Conservation (phyloP, 2,329 filamentous ascomycete genomes). For the Colletotrichum graminicola region DNA sequence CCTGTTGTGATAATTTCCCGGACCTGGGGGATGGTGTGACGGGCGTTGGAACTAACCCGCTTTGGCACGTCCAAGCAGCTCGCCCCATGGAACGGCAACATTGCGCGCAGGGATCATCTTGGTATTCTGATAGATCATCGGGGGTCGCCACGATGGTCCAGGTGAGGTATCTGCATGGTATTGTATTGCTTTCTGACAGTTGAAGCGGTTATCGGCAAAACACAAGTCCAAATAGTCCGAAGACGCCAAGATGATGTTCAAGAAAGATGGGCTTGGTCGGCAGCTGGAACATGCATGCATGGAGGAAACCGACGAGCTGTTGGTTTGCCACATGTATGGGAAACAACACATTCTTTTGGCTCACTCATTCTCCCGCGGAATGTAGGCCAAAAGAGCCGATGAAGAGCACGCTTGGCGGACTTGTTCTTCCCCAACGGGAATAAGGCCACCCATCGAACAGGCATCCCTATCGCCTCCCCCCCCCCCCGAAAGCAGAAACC, state of each 20-base stretch:
- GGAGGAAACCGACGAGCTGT: neutral
- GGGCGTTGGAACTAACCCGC: constrained; percentile 34
- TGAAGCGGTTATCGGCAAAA: constrained; percentile 4
- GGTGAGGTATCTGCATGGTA: neutral
- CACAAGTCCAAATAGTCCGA: neutral
- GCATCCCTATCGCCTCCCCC: constrained; percentile 14
- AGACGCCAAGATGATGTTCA: neutral
- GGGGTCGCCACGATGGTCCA: neutral
- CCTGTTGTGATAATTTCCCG: constrained; percentile 42
- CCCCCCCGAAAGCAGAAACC: neutral
- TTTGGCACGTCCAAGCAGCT: constrained; percentile 41
- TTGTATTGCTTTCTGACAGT: neutral
- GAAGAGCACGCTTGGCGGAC: constrained; percentile 17
- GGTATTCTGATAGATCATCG: neutral
- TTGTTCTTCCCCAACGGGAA: constrained; percentile 19
- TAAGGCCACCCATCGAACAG: constrained; percentile 1
- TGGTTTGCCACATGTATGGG: neutral
- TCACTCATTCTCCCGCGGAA: constrained; percentile 3
- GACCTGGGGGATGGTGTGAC: constrained; percentile 36
- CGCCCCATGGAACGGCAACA: constrained; percentile 31
- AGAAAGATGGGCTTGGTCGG: neutral
- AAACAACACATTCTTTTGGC: neutral
- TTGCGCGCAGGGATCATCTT: constrained; percentile 25
- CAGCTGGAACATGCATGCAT: neutral
- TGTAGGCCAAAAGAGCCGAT: constrained; percentile 9